Evolutionary conservation across 1,139 yeast genomes (phyloP).

Genomic region (Nematodospora anomalae): DNA sequence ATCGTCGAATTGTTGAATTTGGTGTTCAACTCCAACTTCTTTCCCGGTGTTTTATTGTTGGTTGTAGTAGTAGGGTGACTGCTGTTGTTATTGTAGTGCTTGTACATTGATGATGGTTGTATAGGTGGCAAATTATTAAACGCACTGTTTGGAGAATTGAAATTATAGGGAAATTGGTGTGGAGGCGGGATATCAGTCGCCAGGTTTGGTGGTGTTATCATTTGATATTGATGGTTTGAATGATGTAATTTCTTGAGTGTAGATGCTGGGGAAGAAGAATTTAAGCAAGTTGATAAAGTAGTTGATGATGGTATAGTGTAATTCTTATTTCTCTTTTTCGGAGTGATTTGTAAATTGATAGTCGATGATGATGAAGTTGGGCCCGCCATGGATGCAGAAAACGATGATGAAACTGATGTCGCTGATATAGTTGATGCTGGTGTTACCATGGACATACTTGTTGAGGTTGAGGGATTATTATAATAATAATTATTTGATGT

Average conservation of each 20-base stretch:
- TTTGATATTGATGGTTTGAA: slow-evolving; percentile 6
- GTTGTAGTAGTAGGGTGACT: not conserved
- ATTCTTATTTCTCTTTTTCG: slow-evolving; percentile 9
- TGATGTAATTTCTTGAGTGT: slow-evolving; percentile 7
- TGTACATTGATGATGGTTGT: slow-evolving; percentile 5
- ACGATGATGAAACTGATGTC: not conserved
- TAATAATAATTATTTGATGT: slow-evolving; percentile 1
- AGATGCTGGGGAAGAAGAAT: slow-evolving; percentile 1
- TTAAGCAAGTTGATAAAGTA: not conserved
- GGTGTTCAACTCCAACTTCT: not conserved
- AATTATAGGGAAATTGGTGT: slow-evolving; percentile 3
- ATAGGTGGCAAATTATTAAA: not conserved
- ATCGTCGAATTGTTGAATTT: not conserved
- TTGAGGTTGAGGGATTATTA: not conserved
- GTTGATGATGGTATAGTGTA: slow-evolving; percentile 2
- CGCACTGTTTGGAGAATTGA: slow-evolving; percentile 4
- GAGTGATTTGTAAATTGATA: slow-evolving; percentile 5
- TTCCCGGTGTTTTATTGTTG: not conserved
- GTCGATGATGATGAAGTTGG: slow-evolving; percentile 1
- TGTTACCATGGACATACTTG: not conserved
- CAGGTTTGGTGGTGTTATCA: slow-evolving; percentile 9
- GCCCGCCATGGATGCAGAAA: no score
- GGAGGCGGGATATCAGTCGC: not conserved
- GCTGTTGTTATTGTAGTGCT: not conserved
- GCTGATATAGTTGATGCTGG: slow-evolving; percentile 3